Conservation (phyloP, 139 green algal genomes). For the Ostreobium quekettii region DNA sequence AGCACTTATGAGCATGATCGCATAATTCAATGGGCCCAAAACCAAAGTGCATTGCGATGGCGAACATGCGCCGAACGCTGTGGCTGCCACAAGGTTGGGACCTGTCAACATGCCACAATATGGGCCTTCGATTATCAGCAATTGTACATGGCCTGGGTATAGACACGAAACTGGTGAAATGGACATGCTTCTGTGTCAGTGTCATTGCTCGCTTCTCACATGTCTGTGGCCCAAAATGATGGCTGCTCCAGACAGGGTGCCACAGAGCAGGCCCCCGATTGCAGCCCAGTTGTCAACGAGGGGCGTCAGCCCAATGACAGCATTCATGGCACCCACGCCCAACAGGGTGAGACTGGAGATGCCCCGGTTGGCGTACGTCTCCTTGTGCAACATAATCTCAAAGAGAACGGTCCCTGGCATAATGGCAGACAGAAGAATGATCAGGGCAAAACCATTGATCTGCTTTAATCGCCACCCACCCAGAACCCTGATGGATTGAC, state of each 20-base stretch:
- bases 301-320: constrained; percentile 14
- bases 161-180: neutral
- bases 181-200: neutral
- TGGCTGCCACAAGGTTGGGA: neutral
- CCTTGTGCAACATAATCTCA: too few relatives aligned
- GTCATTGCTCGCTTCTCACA: neutral
- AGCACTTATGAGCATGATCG: too few relatives aligned
- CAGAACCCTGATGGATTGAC: too few relatives aligned
- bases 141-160: neutral
- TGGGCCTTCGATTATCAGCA: neutral
- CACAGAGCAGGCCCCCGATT: constrained; percentile 14
- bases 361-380: too few relatives aligned
- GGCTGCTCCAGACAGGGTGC: constrained; percentile 1
- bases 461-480: too few relatives aligned
- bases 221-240: constrained; percentile 1
- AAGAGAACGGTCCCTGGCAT: too few relatives aligned
- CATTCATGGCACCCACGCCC: neutral
- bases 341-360: neutral
- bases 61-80: neutral
- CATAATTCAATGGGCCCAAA: too few relatives aligned
- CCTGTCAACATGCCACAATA: neutral
- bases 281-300: constrained; percentile 19
- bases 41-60: too few relatives aligned
- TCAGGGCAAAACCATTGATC: neutral
- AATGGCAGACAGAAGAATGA: constrained; percentile 8